Evolutionary conservation across 1,284 basidiomycete genomes (phyloP).

Genomic region (Sutorius eximius): DNA sequence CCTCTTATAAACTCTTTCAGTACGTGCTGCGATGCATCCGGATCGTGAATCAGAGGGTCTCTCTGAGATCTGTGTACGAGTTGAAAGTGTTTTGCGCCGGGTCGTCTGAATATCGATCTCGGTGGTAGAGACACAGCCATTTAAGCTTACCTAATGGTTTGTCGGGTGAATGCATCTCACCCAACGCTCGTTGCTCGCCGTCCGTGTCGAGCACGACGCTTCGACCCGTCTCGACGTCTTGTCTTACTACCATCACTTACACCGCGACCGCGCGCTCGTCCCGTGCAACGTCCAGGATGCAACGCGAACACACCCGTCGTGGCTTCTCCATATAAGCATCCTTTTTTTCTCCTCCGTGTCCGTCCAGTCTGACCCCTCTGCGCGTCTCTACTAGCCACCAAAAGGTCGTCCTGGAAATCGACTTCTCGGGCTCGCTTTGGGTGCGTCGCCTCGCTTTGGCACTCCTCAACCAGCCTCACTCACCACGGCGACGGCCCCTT

Average conservation of each 20-base stretch:
- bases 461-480: conserved; percentile 16
- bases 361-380: conserved; percentile 45
- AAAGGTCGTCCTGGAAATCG: conserved; percentile 87
- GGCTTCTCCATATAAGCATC: conserved; percentile 81
- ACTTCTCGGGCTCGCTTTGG: conserved; percentile 79
- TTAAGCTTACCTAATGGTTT: conserved; percentile 31
- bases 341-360: conserved; percentile 22
- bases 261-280: background rate
- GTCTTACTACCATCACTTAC: background rate
- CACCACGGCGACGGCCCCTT: conserved; percentile 15
- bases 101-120: conserved; percentile 87
- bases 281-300: conserved; percentile 44
- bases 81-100: conserved; percentile 91
- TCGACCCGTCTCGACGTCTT: conserved; percentile 4
- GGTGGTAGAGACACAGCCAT: conserved; percentile 47
- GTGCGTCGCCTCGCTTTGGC: conserved; percentile 40
- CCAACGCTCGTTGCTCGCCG: conserved; percentile 18
- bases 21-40: conserved; percentile 87
- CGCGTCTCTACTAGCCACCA: conserved; percentile 83
- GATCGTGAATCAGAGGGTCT: conserved; percentile 94
- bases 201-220: conserved; percentile 21
- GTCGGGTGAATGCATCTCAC: conserved; percentile 32
- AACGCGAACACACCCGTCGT: conserved; percentile 73
- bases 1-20: conserved; percentile 79
- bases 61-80: conserved; percentile 96